These are phyloP conservation scores for Cryptococcus deneoformans DNA, from an alignment of 1,284 basidiomycete species.

Conservation along the genomic window DNA sequence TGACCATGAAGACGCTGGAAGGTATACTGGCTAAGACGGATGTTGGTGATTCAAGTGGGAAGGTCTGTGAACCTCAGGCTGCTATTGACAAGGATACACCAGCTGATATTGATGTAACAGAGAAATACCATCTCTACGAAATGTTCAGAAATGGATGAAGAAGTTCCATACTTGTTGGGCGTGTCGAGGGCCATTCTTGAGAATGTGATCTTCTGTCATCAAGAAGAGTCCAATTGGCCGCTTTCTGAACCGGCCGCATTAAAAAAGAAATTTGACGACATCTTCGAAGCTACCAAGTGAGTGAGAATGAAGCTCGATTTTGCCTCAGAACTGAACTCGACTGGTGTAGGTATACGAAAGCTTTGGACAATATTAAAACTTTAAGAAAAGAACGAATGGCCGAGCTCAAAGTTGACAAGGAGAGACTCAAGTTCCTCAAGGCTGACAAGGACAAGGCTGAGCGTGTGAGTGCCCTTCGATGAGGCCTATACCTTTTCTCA, in stretches of 20 bases:
- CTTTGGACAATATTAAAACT: constrained; percentile 86
- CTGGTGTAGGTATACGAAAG: constrained; percentile 83
- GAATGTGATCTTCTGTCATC: constrained; percentile 99
- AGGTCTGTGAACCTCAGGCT: constrained; percentile 54
- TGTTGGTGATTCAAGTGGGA: constrained; percentile 64
- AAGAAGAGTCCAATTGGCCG: constrained; percentile 99
- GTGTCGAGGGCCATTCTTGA: constrained; percentile 96
- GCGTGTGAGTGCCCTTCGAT: constrained; percentile 47
- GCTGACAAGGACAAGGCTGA: constrained; percentile 85
- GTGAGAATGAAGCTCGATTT: constrained; percentile 15
- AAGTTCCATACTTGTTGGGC: constrained; percentile 89
- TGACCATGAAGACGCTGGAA: constrained; percentile 98
- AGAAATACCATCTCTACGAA: constrained; percentile 88
- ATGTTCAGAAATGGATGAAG: constrained; percentile 92
- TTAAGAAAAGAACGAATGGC: constrained; percentile 84
- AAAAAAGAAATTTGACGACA: constrained; percentile 99
- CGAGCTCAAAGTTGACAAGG: constrained; percentile 71
- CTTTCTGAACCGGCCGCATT: constrained; percentile 83
- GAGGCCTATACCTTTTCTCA: not conserved
- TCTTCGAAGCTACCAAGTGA: constrained; percentile 96
- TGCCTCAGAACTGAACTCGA: not conserved
- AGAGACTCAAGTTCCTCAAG: constrained; percentile 70
- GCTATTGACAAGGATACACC: not conserved
- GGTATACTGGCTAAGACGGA: constrained; percentile 78
- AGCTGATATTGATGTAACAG: constrained; percentile 50